Base-by-base conservation (phyloP, 192 early-diverging fungal genomes). In the Lunasporangiospora selenospora region DNA sequence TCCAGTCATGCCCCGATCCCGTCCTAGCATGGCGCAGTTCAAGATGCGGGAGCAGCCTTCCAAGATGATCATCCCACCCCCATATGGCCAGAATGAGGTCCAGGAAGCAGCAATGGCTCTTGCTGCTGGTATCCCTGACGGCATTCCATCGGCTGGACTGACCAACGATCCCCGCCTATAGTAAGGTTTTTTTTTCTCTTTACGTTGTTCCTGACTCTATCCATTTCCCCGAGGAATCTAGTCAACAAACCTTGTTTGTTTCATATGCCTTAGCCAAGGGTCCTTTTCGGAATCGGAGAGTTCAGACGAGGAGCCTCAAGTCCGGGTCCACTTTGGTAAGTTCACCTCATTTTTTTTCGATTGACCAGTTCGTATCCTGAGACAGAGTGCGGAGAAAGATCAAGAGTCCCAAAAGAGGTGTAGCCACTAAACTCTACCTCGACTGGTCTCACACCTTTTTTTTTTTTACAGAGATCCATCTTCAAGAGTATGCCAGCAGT, bases 11-110 rank as follows among this genome's bases (percentile, higher is more conserved):
- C 57, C 57, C 8, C 56, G 50, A 12, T 59, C 65, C 16, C 48
- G 57, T 9, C 65, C 65, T 23, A 60, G 48, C 26, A 58, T 67
- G 49, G 40, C 50, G 10, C 65, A 67, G 57, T 53, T 60, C 36
- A 51, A 36, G 16, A 44, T 53, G 38, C 38, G 47, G 23, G 63
- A 65, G 12, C 63, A 57, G 16, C 65, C 65, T 9, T 19, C 42
- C 33, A 67, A 52, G 42, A 67, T 67, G 65, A 67, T 67, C 42
- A 60, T 67, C 46, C 65, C 65, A 3, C 65, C 65, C 5, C 65
- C 56, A 6, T 67, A 67, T 45, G 65, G 65, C 19, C 49, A 59
- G 41, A 50, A 67, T 8, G 31, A 18, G 16, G 65, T 59, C 26
- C 57, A 67, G 16, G 65, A 52, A 27, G 65, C 65, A 2, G 65